Percentiles rank a stretch among this genome's conserved stretches.
Conservation (phyloP, 2,329 filamentous ascomycete species). For the Ophiostoma angusticollis region DNA sequence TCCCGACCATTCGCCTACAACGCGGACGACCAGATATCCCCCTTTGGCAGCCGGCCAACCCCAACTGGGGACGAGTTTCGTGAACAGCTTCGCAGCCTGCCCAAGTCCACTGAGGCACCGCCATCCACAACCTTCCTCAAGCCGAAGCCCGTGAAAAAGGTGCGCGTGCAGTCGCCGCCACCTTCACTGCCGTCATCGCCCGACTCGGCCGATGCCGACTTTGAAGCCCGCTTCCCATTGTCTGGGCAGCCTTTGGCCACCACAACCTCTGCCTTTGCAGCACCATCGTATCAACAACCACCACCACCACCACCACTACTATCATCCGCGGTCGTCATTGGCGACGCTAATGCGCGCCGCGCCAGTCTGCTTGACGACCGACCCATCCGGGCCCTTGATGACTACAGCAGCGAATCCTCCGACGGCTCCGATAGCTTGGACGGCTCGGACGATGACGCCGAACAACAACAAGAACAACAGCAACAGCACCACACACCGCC, state of each 20-base stretch:
- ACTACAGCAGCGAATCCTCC: slow-evolving; percentile 20
- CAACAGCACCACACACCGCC: neutral
- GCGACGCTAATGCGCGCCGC: neutral
- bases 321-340: neutral
- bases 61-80: slow-evolving; percentile 21
- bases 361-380: slow-evolving; percentile 4
- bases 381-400: slow-evolving; percentile 15
- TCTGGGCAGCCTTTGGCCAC: slow-evolving; percentile 9
- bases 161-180: slow-evolving; percentile 53
- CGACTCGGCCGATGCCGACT: slow-evolving; percentile 31
- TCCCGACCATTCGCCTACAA: slow-evolving; percentile 9
- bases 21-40: slow-evolving; percentile 4
- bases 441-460: slow-evolving; percentile 11
- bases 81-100: slow-evolving; percentile 19
- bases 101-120: slow-evolving; percentile 21
- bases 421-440: slow-evolving; percentile 16
- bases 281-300: neutral
- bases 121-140: slow-evolving; percentile 25
- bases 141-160: slow-evolving; percentile 50
- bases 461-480: slow-evolving; percentile 22
- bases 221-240: slow-evolving; percentile 20
- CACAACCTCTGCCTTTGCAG: too few relatives aligned
- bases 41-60: slow-evolving; percentile 14
- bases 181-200: slow-evolving; percentile 45
- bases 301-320: too few relatives aligned